Evolutionary conservation across 228 moss, liverwort and hornwort species (phyloP).

Genomic region (Sphagnum fallax): DNA sequence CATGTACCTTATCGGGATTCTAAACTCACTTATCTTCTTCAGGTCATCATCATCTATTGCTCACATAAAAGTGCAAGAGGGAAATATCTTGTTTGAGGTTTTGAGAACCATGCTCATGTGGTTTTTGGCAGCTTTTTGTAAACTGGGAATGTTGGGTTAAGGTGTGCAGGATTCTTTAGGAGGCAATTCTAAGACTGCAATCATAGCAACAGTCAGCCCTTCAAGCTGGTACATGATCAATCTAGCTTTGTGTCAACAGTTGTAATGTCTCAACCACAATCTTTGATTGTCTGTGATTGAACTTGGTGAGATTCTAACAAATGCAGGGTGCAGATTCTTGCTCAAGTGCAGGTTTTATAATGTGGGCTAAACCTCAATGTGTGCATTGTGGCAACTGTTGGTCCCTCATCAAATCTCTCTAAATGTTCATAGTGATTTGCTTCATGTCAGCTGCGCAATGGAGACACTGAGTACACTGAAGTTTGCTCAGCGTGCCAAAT

Average conservation of each 20-base stretch:
- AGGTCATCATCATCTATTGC: conserved; percentile 29
- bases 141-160: not conserved
- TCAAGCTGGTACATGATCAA: conserved; percentile 47
- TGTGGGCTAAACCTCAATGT: no score
- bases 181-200: conserved; percentile 92
- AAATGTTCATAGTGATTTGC: not conserved
- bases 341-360: no score
- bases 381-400: not conserved
- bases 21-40: conserved; percentile 89
- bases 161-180: conserved; percentile 79
- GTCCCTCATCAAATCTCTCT: not conserved
- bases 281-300: no score
- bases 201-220: conserved; percentile 94
- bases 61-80: no score
- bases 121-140: no score
- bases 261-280: no score
- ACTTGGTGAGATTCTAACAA: no score
- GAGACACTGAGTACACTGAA: conserved; percentile 94
- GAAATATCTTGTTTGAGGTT: no score
- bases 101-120: no score
- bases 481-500: conserved; percentile 95
- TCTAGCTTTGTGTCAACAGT: not conserved
- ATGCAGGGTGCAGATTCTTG: no score
- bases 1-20: conserved; percentile 99
- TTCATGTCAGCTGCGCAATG: conserved; percentile 42